Conservation (phyloP, 768 basidiomycete species). For the Arthromyces matolae region DNA sequence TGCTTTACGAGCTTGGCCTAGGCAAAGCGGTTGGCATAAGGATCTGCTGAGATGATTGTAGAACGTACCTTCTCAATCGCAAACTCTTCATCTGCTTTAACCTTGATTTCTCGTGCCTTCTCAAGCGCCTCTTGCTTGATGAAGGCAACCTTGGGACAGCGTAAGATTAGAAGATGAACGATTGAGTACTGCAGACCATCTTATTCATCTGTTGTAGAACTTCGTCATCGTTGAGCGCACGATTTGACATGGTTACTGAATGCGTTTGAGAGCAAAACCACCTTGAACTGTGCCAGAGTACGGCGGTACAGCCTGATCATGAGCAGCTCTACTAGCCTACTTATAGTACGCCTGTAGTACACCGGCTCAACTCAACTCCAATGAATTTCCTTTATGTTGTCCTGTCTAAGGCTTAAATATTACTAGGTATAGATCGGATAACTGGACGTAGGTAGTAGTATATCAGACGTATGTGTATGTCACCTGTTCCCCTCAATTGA, state of each 20-base stretch:
- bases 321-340: too few relatives aligned
- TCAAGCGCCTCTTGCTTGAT: slow-evolving; percentile 98
- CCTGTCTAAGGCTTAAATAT: too few relatives aligned
- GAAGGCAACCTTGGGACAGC: slow-evolving; percentile 98
- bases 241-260: slow-evolving; percentile 52
- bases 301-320: too few relatives aligned
- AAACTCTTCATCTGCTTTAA: slow-evolving; percentile 98
- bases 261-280: not conserved
- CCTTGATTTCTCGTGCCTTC: slow-evolving; percentile 94
- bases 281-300: too few relatives aligned
- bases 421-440: too few relatives aligned
- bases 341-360: too few relatives aligned
- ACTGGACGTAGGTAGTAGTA: too few relatives aligned
- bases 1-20: slow-evolving; percentile 97
- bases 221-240: slow-evolving; percentile 90
- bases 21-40: not conserved
- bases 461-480: too few relatives aligned
- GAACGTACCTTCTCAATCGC: slow-evolving; percentile 87
- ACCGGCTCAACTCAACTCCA: too few relatives aligned
- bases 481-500: too few relatives aligned
- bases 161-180: too few relatives aligned
- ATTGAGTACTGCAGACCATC: slow-evolving; percentile 63
- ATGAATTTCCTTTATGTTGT: too few relatives aligned
- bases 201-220: slow-evolving; percentile 97
- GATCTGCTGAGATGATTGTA: not conserved